These are phyloP conservation scores for Fusarium fujikuroi DNA, from an alignment of 2,329 filamentous ascomycete species.

Conservation along the genomic window DNA sequence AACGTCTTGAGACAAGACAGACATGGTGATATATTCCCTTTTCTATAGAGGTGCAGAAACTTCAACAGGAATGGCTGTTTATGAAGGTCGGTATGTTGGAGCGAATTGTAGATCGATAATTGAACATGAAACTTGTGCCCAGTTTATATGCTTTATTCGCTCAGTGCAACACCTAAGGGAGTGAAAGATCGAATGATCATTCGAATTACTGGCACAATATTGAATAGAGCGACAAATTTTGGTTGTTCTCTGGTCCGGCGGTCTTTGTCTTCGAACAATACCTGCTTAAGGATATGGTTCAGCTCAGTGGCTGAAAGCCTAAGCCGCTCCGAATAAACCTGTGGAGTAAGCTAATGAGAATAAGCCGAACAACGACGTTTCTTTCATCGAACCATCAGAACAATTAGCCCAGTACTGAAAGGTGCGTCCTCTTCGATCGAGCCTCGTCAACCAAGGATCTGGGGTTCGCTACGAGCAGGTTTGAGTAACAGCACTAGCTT, in stretches of 20 bases:
- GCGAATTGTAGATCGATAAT: background rate
- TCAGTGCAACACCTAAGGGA: accelerated
- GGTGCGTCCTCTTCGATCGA: background rate
- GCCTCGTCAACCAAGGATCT: accelerated
- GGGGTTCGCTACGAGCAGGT: accelerated
- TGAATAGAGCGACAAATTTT: background rate
- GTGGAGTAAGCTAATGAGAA: background rate
- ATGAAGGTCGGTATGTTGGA: no score
- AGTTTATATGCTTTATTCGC: background rate
- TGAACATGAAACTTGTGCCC: background rate
- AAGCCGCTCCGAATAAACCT: background rate
- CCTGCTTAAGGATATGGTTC: background rate
- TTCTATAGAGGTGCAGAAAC: background rate
- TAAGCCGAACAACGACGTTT: accelerated
- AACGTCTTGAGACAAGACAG: background rate
- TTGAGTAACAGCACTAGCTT: background rate
- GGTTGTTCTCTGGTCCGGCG: background rate
- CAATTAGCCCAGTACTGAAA: accelerated
- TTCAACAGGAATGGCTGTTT: background rate
- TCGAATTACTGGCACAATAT: accelerated
- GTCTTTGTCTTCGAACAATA: background rate
- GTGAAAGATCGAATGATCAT: accelerated
- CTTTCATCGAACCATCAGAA: background rate
- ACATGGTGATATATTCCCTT: accelerated
- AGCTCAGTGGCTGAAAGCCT: background rate